Conservation (phyloP, 345 rosid species). For the Sonneratia caseolaris region DNA sequence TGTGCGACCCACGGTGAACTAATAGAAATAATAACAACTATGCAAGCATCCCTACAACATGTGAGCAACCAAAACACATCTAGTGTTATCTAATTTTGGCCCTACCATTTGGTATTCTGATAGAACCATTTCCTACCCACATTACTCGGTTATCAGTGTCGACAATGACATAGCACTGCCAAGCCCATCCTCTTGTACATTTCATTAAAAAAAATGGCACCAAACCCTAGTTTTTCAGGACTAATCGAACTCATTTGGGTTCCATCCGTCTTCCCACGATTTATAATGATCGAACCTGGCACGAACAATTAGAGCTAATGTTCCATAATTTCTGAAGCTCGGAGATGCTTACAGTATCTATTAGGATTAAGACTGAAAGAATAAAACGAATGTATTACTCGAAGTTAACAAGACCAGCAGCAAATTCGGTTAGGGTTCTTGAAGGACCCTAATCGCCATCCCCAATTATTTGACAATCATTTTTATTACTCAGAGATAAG, state of each 20-base stretch:
- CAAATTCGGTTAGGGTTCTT: not conserved
- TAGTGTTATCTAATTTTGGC: not conserved
- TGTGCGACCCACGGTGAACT: too few species aligned
- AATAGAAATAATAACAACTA: too few species aligned
- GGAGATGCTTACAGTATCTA: not conserved
- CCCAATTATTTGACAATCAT: not conserved
- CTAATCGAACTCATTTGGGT: too few species aligned
- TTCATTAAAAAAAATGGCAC: too few species aligned
- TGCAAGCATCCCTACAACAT: not conserved
- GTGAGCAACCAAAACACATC: not conserved
- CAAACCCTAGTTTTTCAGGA: too few species aligned
- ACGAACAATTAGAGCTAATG: too few species aligned
- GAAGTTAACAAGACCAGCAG: not conserved
- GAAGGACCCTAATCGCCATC: not conserved
- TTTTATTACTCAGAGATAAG: not conserved
- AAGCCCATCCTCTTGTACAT: not conserved
- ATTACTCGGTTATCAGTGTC: constrained; percentile 6
- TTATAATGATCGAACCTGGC: too few species aligned
- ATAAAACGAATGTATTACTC: not conserved
- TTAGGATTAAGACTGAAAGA: not conserved
- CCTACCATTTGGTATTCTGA: not conserved
- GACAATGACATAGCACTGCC: constrained; percentile 1
- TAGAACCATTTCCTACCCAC: not conserved
- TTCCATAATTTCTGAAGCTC: not conserved
- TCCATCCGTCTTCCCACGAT: too few species aligned